Percentiles rank a stretch among this genome's conserved stretches.
Conservation (phyloP, 345 rosid genomes). For the Brassica carinata region DNA sequence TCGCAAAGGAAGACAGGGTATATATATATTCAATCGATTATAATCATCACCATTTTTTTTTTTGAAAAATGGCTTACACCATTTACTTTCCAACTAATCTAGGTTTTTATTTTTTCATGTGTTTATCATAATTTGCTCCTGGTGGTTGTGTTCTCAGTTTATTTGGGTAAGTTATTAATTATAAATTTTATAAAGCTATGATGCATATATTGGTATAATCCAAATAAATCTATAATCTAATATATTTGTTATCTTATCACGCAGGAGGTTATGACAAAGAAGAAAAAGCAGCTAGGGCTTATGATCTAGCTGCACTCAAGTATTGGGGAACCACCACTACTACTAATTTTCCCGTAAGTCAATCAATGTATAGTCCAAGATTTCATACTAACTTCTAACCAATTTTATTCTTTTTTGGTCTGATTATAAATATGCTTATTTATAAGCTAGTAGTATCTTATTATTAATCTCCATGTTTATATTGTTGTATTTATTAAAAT, state of each 20-base stretch:
- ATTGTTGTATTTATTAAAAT: neutral
- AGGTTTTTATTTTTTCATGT: neutral
- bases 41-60: too few species aligned
- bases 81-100: constrained; percentile 10
- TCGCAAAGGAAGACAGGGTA: constrained; percentile 88
- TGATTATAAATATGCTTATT: neutral
- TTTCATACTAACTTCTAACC: constrained; percentile 20
- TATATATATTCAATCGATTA: neutral
- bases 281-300: constrained; percentile 95
- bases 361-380: neutral
- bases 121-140: constrained; percentile 4
- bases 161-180: constrained; percentile 64
- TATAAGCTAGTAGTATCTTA: neutral
- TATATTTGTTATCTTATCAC: constrained; percentile 8
- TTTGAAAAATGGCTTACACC: neutral
- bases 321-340: constrained; percentile 95
- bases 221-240: neutral
- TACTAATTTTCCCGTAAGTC: constrained; percentile 77
- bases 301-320: constrained; percentile 90
- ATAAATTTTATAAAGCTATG: neutral
- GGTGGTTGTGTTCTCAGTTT: constrained; percentile 55
- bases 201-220: neutral
- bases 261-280: constrained; percentile 96
- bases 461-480: neutral
- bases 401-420: neutral